Evolutionary conservation across 2,329 filamentous ascomycete species (phyloP).

Genomic region (Aspergillus arachidicola): DNA sequence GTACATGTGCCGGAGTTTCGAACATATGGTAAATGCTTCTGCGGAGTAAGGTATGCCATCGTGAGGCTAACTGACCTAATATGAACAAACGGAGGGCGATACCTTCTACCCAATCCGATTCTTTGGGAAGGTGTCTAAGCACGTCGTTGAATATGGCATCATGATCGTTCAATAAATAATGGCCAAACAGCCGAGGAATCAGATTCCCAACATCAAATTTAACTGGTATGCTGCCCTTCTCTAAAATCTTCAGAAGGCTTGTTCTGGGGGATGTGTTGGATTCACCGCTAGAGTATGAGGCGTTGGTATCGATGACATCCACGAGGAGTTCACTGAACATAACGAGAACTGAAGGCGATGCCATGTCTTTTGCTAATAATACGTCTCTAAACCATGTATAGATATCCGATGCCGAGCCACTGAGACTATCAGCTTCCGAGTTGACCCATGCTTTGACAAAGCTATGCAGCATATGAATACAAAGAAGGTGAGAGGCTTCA

Average conservation of each 20-base stretch:
- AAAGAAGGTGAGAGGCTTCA: slow-evolving; percentile 70
- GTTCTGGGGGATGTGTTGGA: slow-evolving; percentile 67
- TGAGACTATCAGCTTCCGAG: slow-evolving; percentile 59
- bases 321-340: slow-evolving; percentile 70
- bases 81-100: slow-evolving; percentile 81
- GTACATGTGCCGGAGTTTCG: slow-evolving; percentile 77
- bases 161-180: slow-evolving; percentile 81
- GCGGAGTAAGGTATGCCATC: slow-evolving; percentile 83
- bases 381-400: slow-evolving; percentile 76
- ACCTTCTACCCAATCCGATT: slow-evolving; percentile 73
- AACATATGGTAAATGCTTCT: slow-evolving; percentile 93
- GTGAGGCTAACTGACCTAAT: slow-evolving; percentile 74
- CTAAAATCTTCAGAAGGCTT: slow-evolving; percentile 73
- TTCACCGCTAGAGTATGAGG: slow-evolving; percentile 66
- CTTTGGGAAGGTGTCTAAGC: slow-evolving; percentile 73
- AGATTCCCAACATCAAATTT: slow-evolving; percentile 74
- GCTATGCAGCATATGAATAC: slow-evolving; percentile 68
- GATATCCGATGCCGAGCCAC: slow-evolving; percentile 70
- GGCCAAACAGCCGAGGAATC: slow-evolving; percentile 74
- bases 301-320: slow-evolving; percentile 66
- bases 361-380: slow-evolving; percentile 66
- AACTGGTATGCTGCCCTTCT: slow-evolving; percentile 66
- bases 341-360: slow-evolving; percentile 70
- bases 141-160: slow-evolving; percentile 84
- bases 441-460: slow-evolving; percentile 67